These are phyloP conservation scores for Alternaria sp. DNA, from an alignment of 2,329 filamentous ascomycete genomes.

Conservation along the genomic window DNA sequence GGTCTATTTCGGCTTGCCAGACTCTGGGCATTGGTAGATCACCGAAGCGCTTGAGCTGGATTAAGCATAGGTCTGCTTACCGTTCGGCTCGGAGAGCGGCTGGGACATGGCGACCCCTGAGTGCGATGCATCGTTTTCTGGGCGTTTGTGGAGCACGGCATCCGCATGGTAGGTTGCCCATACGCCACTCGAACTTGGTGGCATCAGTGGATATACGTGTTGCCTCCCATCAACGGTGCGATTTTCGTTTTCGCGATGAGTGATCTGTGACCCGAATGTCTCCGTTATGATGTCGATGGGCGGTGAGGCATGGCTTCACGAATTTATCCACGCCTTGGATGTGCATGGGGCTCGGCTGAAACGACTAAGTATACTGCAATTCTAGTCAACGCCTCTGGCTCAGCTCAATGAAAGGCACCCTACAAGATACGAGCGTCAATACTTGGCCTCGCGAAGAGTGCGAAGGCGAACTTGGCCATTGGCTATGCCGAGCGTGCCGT, in stretches of 20 bases:
- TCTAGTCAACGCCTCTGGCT: slow-evolving; percentile 4
- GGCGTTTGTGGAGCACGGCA: slow-evolving; percentile 30
- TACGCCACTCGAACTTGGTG: background rate
- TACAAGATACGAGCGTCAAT: slow-evolving; percentile 27
- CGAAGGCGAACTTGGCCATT: slow-evolving; percentile 12
- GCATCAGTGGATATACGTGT: background rate
- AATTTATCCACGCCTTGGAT: slow-evolving; percentile 6
- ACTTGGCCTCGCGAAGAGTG: slow-evolving; percentile 24
- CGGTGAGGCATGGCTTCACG: background rate
- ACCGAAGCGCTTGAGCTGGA: slow-evolving; percentile 15
- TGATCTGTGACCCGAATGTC: background rate
- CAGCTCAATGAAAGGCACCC: slow-evolving; percentile 13
- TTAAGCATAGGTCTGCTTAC: slow-evolving; percentile 14
- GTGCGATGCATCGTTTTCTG: slow-evolving; percentile 21
- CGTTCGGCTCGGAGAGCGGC: slow-evolving; percentile 14
- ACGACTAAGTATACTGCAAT: slow-evolving; percentile 11
- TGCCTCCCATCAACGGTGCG: slow-evolving; percentile 2
- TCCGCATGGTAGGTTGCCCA: slow-evolving; percentile 7
- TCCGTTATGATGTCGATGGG: background rate
- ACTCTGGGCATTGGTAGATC: slow-evolving; percentile 34
- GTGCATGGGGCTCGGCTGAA: slow-evolving; percentile 19
- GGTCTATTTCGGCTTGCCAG: slow-evolving; percentile 33
- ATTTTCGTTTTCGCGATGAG: background rate
- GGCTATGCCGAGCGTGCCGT: slow-evolving; percentile 10
- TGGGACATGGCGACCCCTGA: slow-evolving; percentile 23